A percentile compares a stretch with the other conserved stretches of the same genome.
phyloP scores from a whole-genome alignment of 2,329 filamentous ascomycete species.

The Aspergillus awamori region DNA sequence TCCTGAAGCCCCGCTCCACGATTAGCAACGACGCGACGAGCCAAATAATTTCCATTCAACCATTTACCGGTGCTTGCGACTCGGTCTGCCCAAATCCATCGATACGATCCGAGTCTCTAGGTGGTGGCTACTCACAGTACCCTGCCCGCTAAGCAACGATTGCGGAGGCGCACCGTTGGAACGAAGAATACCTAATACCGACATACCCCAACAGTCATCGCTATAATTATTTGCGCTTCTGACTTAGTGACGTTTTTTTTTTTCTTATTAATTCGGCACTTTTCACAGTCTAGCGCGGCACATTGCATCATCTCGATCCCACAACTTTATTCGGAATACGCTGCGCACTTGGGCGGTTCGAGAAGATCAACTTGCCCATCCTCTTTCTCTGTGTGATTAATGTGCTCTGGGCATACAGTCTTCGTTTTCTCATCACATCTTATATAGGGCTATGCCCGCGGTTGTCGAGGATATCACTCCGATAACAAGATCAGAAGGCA shows the following conservation, averaged over 20 bases:
- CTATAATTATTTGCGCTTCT: constrained; percentile 9
- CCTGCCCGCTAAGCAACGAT: constrained; percentile 14
- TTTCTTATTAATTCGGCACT: background rate
- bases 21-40: constrained; percentile 20
- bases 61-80: constrained; percentile 13
- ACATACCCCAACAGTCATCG: constrained; percentile 15
- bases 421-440: constrained; percentile 23
- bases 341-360: background rate
- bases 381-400: constrained; percentile 24
- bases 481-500: constrained; percentile 35
- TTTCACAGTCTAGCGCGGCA: background rate
- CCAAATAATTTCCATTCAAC: constrained; percentile 12
- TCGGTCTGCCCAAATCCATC: constrained; percentile 13
- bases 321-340: background rate
- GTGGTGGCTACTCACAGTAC: constrained; percentile 13
- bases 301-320: background rate
- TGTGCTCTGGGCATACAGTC: constrained; percentile 28
- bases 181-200: constrained; percentile 12
- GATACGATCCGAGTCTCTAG: constrained; percentile 20
- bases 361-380: background rate
- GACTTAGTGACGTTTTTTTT: background rate
- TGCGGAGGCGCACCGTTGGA: constrained; percentile 25
- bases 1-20: constrained; percentile 14
- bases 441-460: constrained; percentile 44
- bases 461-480: constrained; percentile 38